phyloP scores from a whole-genome alignment of 1,284 basidiomycete genomes.

The Mycena citricolor region DNA sequence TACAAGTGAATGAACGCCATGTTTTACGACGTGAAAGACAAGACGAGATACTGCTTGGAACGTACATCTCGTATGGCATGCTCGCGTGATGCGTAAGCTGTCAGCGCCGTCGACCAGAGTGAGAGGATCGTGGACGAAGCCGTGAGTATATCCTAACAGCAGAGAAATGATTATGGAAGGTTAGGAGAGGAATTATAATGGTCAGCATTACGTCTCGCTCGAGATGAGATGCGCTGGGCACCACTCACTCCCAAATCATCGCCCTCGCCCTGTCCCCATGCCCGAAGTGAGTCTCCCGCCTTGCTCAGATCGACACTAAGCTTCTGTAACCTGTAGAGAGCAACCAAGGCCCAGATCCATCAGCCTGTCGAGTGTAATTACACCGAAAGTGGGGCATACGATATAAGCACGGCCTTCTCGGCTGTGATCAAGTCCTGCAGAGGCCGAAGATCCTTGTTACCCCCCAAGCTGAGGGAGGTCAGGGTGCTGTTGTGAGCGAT shows the following conservation, averaged over 20 bases:
- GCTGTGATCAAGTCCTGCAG: constrained; percentile 88
- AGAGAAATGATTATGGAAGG: constrained; percentile 16
- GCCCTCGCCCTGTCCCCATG: constrained; percentile 85
- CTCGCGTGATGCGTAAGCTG: constrained; percentile 75
- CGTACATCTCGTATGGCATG: constrained; percentile 62
- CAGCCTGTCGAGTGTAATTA: background rate
- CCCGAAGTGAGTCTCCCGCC: constrained; percentile 72
- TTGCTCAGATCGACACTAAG: constrained; percentile 67
- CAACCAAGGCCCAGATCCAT: background rate
- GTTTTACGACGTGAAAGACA: background rate
- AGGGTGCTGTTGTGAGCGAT: constrained; percentile 85
- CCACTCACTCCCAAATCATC: constrained; percentile 77
- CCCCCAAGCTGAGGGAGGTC: constrained; percentile 58
- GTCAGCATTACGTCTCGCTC: background rate
- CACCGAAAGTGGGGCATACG: constrained; percentile 49
- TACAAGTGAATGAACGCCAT: background rate
- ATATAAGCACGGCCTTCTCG: constrained; percentile 81
- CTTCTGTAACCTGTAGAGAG: constrained; percentile 53
- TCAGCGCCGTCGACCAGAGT: constrained; percentile 70
- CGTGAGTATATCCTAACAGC: constrained; percentile 76
- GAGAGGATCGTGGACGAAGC: constrained; percentile 72
- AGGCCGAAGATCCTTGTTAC: constrained; percentile 79
- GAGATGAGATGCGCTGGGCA: constrained; percentile 2
- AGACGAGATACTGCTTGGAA: background rate
- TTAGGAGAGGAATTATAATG: constrained; percentile 10